Evolutionary conservation across 108 stramenopile genomes (phyloP), one percentile per base, ranked within the genome.

Genomic region (Craspedostauros australis): DNA sequence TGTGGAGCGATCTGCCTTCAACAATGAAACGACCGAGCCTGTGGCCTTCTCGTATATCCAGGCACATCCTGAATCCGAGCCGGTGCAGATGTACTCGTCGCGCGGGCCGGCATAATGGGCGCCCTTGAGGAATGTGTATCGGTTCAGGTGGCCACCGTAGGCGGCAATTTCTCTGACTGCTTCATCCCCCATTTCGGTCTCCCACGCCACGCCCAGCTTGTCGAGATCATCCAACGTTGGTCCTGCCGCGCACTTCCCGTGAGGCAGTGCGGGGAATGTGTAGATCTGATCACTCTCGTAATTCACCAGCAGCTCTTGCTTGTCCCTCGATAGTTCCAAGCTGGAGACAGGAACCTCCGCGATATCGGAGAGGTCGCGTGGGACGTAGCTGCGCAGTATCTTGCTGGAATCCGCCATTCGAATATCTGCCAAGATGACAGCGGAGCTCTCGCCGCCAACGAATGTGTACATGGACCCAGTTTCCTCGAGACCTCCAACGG

Each of bases 211-310:
- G 34, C 4, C 31, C 45, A 60, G 23, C 37, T 54, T 38, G 19
- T 39, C 39, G n/a, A 62, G 49, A 41, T 75, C 73, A 34, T 70
- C 64, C 0, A 73, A 39, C 0, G 77, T 52, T 27, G 76, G 73
- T 33, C 83, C 70, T 2, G 67, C 52, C 29, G 67, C 43, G 33
- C 47, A 56, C 34, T 39, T 41, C 9, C 54, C 42, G 36, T 60
- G 24, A 1, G 79, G 79, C 52, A 84, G 81, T 12, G 83, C 40
- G 9, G 88, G 88, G 44, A 91, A 91, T 4, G 85, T 76, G 48
- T 91, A 90, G 15, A 84, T 70, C 57, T 91, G 89, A 75, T 91
- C 89, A 45, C 60, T 77, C 47, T 91, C 85, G 44, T 86, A 91
- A 7, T 78, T 79, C 9, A 86, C 80, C 53, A 91, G 50, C 9